phyloP scores from a whole-genome alignment of 73 alveolate species.

The Paramecium tetraurelia region DNA sequence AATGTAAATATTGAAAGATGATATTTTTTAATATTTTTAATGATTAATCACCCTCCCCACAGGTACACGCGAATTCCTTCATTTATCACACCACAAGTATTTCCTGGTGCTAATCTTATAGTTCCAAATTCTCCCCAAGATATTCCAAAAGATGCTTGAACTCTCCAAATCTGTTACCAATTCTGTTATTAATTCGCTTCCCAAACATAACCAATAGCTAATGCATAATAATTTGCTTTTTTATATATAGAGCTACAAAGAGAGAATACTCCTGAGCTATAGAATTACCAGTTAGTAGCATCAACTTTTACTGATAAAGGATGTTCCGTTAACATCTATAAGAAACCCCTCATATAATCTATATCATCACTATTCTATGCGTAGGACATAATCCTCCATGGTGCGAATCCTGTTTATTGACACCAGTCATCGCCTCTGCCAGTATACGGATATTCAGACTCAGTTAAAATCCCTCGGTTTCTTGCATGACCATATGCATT shows the following conservation, averaged over 20 bases:
- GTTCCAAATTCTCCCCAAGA: slow-evolving; percentile 52
- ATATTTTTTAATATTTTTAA: no score
- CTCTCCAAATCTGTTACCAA: background rate
- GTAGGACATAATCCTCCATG: no score
- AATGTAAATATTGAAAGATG: no score
- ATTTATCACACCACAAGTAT: background rate
- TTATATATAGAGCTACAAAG: background rate
- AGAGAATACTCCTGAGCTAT: slow-evolving; percentile 61
- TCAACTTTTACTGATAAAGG: slow-evolving; percentile 61
- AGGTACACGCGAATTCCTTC: no score
- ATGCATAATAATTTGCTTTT: slow-evolving; percentile 68
- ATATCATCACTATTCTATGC: no score
- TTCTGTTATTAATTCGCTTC: background rate
- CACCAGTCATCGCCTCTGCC: no score
- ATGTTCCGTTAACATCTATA: background rate
- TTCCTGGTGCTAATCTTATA: slow-evolving; percentile 5
- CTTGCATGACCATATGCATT: no score
- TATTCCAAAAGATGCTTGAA: slow-evolving; percentile 34
- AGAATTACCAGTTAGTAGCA: slow-evolving; percentile 69
- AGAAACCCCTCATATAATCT: no score
- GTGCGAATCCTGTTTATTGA: no score
- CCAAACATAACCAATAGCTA: slow-evolving; percentile 74
- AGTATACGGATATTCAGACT: no score
- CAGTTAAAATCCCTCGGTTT: no score
- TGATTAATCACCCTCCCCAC: no score